Evolutionary conservation across 148 eudicot genomes (phyloP).

Genomic region (Amaranthus hypochondriacus): DNA sequence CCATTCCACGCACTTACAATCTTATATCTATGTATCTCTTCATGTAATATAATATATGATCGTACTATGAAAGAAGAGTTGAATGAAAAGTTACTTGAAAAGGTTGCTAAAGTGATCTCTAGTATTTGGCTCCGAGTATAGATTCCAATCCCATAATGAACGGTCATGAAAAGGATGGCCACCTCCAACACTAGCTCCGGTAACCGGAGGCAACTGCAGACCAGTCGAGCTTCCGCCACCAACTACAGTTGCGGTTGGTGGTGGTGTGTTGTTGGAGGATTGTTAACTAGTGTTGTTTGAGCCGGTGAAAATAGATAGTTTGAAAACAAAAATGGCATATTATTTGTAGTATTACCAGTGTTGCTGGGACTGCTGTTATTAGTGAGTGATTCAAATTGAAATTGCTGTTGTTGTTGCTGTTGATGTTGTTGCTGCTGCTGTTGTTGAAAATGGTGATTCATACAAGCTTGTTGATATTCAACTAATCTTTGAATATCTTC

Average conservation of each 20-base stretch:
- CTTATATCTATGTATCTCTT: neutral
- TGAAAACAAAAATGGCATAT: slow-evolving; percentile 24
- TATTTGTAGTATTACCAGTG: slow-evolving; percentile 15
- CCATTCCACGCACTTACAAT: neutral
- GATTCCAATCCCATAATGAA: slow-evolving; percentile 68
- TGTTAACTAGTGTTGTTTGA: slow-evolving; percentile 17
- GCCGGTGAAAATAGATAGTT: slow-evolving; percentile 26
- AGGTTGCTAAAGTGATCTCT: slow-evolving; percentile 49
- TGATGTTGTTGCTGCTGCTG: slow-evolving; percentile 26
- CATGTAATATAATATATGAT: neutral
- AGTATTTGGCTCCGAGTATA: slow-evolving; percentile 33
- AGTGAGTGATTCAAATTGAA: slow-evolving; percentile 28
- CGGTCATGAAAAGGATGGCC: slow-evolving; percentile 35
- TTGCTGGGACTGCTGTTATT: slow-evolving; percentile 9
- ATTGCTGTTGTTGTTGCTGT: slow-evolving; percentile 17
- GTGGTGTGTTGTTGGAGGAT: neutral
- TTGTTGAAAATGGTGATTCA: slow-evolving; percentile 28
- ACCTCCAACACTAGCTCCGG: slow-evolving; percentile 10
- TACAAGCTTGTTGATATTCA: slow-evolving; percentile 48
- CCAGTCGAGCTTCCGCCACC: slow-evolving; percentile 8
- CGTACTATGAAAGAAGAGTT: slow-evolving; percentile 8
- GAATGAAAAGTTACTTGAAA: slow-evolving; percentile 53
- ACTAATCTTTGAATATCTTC: slow-evolving; percentile 66
- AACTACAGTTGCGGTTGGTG: slow-evolving; percentile 4
- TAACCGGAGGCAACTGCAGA: slow-evolving; percentile 12